Base-by-base conservation (phyloP, 805 yeast genomes). In the Trichomonascus vanleenenianus region DNA sequence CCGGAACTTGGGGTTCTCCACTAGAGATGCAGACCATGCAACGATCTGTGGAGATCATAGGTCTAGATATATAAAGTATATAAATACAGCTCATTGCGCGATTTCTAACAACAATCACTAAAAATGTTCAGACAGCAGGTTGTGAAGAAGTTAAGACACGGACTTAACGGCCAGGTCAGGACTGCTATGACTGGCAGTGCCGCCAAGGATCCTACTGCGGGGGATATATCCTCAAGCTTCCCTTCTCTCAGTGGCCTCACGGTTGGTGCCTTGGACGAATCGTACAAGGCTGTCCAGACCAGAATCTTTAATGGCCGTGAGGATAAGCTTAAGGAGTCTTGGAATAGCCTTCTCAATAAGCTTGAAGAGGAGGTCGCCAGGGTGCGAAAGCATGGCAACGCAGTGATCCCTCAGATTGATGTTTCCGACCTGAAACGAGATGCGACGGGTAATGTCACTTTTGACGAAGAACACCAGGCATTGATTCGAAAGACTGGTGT, bases 401-500 rank as follows among this genome's bases (percentile, higher is more conserved):
- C 20, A 2, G 40, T 49, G 9, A 43, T 49, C 33, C 50, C 52
- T 8, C 34, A 32, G 7, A 34, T 49, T n/a, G 45, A 46, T 4
- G 30, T 39, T 27, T 4, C 14, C 9, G 51, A 45, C n/a, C n/a
- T 49, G 3, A 11, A n/a, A 3, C 33, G n/a, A 12, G 41, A 39
- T 14, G 16, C 31, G 3, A 8, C n/a, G 7, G 38, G 38, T 12
- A 20, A 43, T 14, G n/a, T 18, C 11, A 20, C 27, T n/a, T 30
- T 43, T 30, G 22, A 22, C 4, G 20, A 36, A 3, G 38, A 35
- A 10, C 30, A 15, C 4, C 47, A 42, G 14, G 44, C 30, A 2
- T 38, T 39, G 9, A 42, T 55, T 20, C 22, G 40, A 9, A 49
- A 54, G 35, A 49, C 57, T 12, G 71, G 72, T 0, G 55, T 58